Base-by-base conservation (phyloP, 306 rosid species). In the Inga laurina region DNA sequence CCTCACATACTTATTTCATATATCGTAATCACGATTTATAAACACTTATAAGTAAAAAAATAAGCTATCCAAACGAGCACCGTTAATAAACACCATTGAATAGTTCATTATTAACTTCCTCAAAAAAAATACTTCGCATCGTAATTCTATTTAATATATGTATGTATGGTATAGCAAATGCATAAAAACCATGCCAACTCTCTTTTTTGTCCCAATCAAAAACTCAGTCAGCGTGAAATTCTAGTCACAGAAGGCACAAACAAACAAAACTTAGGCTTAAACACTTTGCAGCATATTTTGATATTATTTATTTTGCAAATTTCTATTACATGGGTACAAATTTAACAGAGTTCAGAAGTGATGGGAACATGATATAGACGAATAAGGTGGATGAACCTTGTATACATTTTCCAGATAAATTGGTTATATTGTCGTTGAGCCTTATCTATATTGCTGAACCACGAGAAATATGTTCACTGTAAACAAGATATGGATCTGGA, bases 361-460 rank as follows among this genome's bases (percentile, higher is more conserved):
- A 65, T 34, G 43, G 61, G 12, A 39, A 54, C 22, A 66, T 19
- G 27, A 51, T 7, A 46, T 34, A 41, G 54, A 77, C 27, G 41
- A 43, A 69, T 45, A 70, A 68, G 70, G 8, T 54, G 7, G 65
- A 67, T 18, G 24, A 67, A 67, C 35, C 48, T 66, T 24, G 21
- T 52, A 67, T 75, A 74, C 44, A 22, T 49, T 66, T 70, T 49
- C 43, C 21, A 54, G 4, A 39, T 34, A 62, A 15, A 83, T 44
- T 80, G 72, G 64, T 76, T 73, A 39, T 61, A 59, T 48, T 59
- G 59, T 75, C 35, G 19, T 54, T 79, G 82, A 79, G 77, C 77
- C 80, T 79, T 46, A 72, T 72, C 76, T 75, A 18, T 76, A n/a
- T 13, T 65, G 41, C 7, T 34, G 27, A 27, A 79, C 22, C 15